Percentiles rank a stretch among this genome's conserved stretches.
phyloP scores from a whole-genome alignment of 129 eudicot species.

The Rutidosis leptorrhynchoides region DNA sequence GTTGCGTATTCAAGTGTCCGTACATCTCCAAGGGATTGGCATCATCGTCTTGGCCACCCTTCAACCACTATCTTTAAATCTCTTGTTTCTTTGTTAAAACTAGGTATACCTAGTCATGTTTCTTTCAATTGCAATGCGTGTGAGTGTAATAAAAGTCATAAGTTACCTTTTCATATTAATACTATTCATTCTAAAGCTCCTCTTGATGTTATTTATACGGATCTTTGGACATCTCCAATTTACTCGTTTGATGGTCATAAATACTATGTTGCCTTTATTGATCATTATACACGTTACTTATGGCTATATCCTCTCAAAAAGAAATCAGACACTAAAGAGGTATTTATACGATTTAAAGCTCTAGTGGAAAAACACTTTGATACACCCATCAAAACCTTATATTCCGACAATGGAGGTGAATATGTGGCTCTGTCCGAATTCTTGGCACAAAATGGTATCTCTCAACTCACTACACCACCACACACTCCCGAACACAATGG shows the following conservation, averaged over 20 bases:
- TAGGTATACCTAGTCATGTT: neutral
- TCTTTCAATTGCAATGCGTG: conserved; percentile 8
- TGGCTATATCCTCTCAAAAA: conserved; percentile 11
- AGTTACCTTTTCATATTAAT: too few relatives aligned
- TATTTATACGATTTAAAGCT: too few relatives aligned
- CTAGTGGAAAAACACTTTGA: too few relatives aligned
- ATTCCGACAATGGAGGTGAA: conserved; percentile 14
- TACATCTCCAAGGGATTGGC: neutral
- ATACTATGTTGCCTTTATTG: too few relatives aligned
- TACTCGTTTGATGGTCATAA: too few relatives aligned
- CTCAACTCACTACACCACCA: neutral
- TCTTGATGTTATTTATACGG: too few relatives aligned
- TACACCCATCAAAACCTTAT: too few relatives aligned
- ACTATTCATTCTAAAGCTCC: too few relatives aligned
- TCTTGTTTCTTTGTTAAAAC: neutral
- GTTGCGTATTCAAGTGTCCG: neutral
- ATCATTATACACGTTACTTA: neutral
- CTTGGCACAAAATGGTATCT: neutral
- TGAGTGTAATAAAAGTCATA: too few relatives aligned
- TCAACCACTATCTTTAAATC: neutral
- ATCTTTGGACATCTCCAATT: too few relatives aligned
- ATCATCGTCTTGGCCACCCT: neutral
- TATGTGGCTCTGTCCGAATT: neutral
- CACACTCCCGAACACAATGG: too few relatives aligned
- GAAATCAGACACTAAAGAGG: too few relatives aligned